phyloP scores from a whole-genome alignment of 140 eudicot species.

The Bidens hawaiensis region DNA sequence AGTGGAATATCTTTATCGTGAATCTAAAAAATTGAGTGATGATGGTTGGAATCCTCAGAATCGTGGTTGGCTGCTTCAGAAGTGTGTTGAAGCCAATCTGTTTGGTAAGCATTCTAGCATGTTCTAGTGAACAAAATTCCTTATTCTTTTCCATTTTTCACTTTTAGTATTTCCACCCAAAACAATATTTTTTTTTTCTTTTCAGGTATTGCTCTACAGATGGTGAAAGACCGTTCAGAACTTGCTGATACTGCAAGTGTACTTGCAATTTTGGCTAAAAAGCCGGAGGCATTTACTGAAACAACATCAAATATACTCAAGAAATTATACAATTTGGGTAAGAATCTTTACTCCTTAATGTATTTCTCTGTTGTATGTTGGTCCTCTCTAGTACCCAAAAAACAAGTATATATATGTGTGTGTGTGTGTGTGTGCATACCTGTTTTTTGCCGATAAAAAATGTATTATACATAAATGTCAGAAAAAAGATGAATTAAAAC shows the following conservation, averaged over 20 bases:
- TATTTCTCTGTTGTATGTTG: too few relatives aligned
- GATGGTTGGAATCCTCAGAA: neutral
- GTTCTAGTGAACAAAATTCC: neutral
- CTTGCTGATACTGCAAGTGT: constrained; percentile 27
- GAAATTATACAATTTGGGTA: neutral
- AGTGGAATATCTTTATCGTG: neutral
- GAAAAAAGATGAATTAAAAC: too few relatives aligned
- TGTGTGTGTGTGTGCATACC: too few relatives aligned
- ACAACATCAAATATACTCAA: neutral
- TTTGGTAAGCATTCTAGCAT: neutral
- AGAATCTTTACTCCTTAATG: neutral
- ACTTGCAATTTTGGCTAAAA: constrained; percentile 34
- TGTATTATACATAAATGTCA: neutral
- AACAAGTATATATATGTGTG: too few relatives aligned
- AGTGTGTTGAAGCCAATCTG: neutral
- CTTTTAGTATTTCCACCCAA: neutral
- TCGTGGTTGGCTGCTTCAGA: constrained; percentile 8
- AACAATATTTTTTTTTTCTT: neutral
- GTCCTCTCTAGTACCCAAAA: too few relatives aligned
- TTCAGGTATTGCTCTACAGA: neutral
- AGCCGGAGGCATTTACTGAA: neutral
- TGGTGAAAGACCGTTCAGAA: neutral
- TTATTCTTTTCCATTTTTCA: neutral
- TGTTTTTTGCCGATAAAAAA: too few relatives aligned
- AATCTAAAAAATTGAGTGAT: neutral